A percentile compares a stretch with the other conserved stretches of the same genome.
phyloP scores from a whole-genome alignment of 2,329 filamentous ascomycete genomes.

The Neopestalotiopsis sp. region DNA sequence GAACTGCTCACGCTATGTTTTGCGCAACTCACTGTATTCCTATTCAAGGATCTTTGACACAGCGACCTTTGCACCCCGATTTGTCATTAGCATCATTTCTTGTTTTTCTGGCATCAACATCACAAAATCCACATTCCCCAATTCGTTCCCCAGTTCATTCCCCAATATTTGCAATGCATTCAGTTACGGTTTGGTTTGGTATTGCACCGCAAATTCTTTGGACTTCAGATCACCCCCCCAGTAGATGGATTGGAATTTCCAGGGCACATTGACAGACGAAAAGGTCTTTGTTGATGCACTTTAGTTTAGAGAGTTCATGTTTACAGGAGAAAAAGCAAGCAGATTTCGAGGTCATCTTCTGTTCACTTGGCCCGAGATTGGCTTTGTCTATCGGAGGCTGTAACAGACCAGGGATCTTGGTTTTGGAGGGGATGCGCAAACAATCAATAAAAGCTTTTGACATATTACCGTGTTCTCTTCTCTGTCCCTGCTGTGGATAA shows the following conservation, averaged over 20 bases:
- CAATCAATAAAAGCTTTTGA: constrained; percentile 16
- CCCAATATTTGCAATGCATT: background rate
- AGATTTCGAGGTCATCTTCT: constrained; percentile 16
- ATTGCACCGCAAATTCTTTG: background rate
- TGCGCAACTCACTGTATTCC: constrained; percentile 24
- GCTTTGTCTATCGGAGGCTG: constrained; percentile 9
- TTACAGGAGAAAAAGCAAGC: constrained; percentile 15
- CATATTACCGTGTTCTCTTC: background rate
- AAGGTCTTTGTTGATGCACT: constrained; percentile 10
- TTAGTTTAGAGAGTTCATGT: constrained; percentile 11
- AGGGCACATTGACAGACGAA: constrained; percentile 1
- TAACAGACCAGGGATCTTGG: constrained; percentile 17
- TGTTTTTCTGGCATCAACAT: background rate
- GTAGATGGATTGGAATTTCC: constrained; percentile 15
- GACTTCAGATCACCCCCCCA: background rate
- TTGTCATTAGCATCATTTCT: background rate
- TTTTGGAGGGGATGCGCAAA: constrained; percentile 13
- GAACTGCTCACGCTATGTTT: constrained; percentile 33
- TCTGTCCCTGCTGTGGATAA: background rate
- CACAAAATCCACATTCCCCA: no score
- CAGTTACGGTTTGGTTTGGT: constrained; percentile 17
- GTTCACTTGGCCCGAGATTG: background rate
- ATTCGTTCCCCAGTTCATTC: no score
- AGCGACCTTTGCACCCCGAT: background rate
- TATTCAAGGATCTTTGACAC: constrained; percentile 14